Percentiles rank a stretch among this genome's conserved stretches.
Evolutionary conservation across 148 eudicot species (phyloP).

Genomic region (Rheum nobile): DNA sequence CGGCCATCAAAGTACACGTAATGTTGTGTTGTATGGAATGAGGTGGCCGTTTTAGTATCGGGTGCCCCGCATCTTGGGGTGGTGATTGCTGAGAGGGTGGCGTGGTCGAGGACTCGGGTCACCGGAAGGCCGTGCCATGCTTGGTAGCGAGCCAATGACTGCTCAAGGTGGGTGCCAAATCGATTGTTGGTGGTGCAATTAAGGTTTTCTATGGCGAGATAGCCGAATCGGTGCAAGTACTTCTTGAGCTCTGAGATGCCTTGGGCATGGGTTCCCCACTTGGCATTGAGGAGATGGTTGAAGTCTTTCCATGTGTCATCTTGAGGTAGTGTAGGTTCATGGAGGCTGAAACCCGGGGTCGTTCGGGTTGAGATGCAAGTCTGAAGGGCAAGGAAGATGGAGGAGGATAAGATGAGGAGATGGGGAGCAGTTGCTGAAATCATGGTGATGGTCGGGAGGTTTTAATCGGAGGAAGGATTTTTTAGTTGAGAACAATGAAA

Average conservation of each 20-base stretch:
- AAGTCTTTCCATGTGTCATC: neutral
- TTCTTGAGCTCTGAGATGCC: conserved; percentile 8
- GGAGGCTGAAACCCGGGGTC: neutral
- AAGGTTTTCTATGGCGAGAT: neutral
- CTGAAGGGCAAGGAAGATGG: neutral
- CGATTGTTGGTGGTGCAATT: conserved; percentile 23
- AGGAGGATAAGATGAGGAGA: neutral
- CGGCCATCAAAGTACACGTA: conserved; percentile 38
- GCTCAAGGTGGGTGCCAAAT: conserved; percentile 38
- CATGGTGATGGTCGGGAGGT: neutral
- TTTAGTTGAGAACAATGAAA: neutral
- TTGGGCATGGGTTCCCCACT: neutral
- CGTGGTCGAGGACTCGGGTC: conserved; percentile 52
- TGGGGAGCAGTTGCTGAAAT: neutral
- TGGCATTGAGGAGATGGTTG: neutral
- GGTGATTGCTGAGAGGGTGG: conserved; percentile 37
- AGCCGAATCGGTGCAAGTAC: conserved; percentile 11
- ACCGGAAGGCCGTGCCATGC: conserved; percentile 30
- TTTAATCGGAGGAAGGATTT: neutral
- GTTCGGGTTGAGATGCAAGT: neutral
- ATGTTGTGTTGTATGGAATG: conserved; percentile 15
- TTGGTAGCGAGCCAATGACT: conserved; percentile 47
- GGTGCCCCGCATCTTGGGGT: conserved; percentile 45
- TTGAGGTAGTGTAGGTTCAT: neutral
- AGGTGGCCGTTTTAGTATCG: conserved; percentile 1